Evolutionary conservation across 331 rosid genomes (phyloP), one percentile per base, ranked within the genome.

Genomic region (Ulmus americana): DNA sequence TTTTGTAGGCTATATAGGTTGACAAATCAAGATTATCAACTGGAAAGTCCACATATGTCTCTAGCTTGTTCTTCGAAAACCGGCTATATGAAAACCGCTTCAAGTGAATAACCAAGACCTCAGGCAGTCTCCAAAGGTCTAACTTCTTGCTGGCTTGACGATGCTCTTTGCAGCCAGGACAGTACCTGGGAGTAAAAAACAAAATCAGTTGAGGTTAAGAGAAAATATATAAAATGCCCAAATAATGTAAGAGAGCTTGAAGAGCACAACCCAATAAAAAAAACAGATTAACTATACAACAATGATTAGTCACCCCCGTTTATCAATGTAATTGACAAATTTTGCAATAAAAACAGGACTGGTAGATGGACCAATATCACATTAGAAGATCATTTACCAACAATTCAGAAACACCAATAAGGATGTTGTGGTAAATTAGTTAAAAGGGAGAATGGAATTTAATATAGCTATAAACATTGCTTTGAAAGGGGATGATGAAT

Each of bases 51-150:
- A 94, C 97, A 77, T 79, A 90, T 60, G 99, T 87, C 73, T 94
- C 99, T 65, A 90, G 82, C 84, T 89, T 94, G 88, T 90, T 94
- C 87, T 90, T 94, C 77, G 72, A 60, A 76, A 77, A 90, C 7
- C 95, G 95, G 74, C 97, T 94, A 78, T 94, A 94, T 28, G 90
- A 87, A 82, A 94, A 94, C 78, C 97, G 90, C 90, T 94, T 94
- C 58, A 94, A 86, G 84, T 89, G 99, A 79, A 94, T 82, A 69
- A 90, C 99, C 88, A 94, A 79, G 79, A 94, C 86, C 82, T 87
- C 95, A 38, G 97, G 99, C 68, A 94, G 92, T 79, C 97, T 94
- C 97, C 99, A 94, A 55, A 94, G 95, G 71, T 94, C 99, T 73
- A 94, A 84, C 86, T 90, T 94, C 79, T 94, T 94, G 75, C 91